phyloP scores from a whole-genome alignment of 345 rosid genomes.

The Eucalyptus cloeziana region DNA sequence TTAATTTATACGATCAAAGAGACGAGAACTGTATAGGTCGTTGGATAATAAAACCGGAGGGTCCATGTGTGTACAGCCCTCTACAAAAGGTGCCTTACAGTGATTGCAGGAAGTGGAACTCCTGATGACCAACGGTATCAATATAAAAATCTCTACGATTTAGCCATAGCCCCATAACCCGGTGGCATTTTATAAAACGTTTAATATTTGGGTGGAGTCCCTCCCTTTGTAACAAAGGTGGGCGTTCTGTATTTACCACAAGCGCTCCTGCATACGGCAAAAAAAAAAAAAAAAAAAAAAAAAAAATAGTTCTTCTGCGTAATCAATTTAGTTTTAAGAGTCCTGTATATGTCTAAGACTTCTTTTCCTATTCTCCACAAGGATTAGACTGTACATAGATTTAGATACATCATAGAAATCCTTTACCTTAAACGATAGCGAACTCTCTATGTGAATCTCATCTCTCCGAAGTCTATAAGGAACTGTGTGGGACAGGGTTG shows the following conservation, averaged over 20 bases:
- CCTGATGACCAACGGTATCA: not conserved
- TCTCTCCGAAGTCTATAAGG: too few species aligned
- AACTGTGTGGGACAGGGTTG: too few species aligned
- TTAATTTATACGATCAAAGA: too few species aligned
- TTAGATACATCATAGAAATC: too few species aligned
- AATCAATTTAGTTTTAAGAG: too few species aligned
- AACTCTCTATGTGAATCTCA: too few species aligned
- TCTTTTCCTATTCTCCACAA: too few species aligned
- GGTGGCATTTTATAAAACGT: not conserved
- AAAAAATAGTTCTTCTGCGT: too few species aligned
- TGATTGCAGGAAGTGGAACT: not conserved
- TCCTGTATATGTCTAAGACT: too few species aligned
- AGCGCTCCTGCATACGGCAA: not conserved
- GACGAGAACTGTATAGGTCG: rapidly evolving
- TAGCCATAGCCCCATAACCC: not conserved
- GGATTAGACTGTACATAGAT: too few species aligned
- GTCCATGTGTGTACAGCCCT: not conserved
- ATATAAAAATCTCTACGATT: not conserved
- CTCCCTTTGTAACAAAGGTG: not conserved
- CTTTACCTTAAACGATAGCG: too few species aligned
- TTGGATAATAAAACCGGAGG: not conserved
- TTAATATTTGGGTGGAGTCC: not conserved
- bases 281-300: too few species aligned
- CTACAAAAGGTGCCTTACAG: rapidly evolving
- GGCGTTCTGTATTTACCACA: not conserved